Evolutionary conservation across 371 early-diverging fungal species (phyloP).

Genomic region (Mucor racemosus): DNA sequence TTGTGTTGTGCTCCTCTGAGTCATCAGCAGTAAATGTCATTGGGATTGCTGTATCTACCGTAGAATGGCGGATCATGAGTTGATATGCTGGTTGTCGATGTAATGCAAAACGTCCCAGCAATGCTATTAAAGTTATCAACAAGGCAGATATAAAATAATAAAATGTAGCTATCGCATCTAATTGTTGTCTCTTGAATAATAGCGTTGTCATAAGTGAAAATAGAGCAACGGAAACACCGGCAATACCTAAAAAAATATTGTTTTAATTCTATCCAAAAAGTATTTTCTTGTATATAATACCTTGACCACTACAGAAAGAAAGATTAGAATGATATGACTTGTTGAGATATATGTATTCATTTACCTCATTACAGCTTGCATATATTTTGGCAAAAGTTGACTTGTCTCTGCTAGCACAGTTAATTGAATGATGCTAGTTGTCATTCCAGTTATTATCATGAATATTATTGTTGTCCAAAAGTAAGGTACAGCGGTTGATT

Average conservation of each 20-base stretch:
- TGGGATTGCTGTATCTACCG: not conserved
- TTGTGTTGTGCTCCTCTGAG: too few relatives aligned
- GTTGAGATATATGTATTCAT: not conserved
- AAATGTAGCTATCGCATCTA: constrained; percentile 46
- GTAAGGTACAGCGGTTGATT: constrained; percentile 30
- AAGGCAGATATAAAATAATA: constrained; percentile 58
- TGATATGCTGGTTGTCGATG: constrained; percentile 44
- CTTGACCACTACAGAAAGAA: constrained; percentile 51
- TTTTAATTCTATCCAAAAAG: not conserved
- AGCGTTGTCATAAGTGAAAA: constrained; percentile 53
- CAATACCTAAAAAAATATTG: constrained; percentile 40
- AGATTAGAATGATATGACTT: too few relatives aligned
- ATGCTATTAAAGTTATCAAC: constrained; percentile 44
- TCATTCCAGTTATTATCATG: constrained; percentile 59
- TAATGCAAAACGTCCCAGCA: constrained; percentile 50
- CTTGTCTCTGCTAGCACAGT: constrained; percentile 74
- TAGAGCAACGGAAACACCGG: constrained; percentile 64
- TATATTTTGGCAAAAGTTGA: constrained; percentile 67
- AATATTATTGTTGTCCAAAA: constrained; percentile 63
- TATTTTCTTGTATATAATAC: constrained; percentile 15
- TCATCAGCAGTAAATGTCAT: not conserved
- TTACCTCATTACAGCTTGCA: constrained; percentile 78
- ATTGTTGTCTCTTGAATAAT: constrained; percentile 1
- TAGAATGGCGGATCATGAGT: not conserved
- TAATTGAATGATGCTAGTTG: constrained; percentile 68